Percentiles rank a stretch among this genome's conserved stretches.
Conservation (phyloP, 495 filamentous ascomycete genomes). For the Penicillium parvum region DNA sequence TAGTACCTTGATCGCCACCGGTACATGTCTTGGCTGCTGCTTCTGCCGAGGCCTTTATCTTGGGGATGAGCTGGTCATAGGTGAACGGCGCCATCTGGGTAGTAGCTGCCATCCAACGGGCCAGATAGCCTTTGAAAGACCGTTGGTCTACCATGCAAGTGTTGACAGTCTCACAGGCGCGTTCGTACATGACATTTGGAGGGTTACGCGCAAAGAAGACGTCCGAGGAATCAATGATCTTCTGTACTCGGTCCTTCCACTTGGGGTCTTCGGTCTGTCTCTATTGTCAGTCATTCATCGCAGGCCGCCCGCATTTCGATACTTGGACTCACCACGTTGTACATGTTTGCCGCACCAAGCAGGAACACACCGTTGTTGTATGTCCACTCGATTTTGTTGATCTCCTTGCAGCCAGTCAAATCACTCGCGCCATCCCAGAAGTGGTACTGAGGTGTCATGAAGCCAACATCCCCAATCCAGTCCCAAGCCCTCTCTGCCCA, state of each 20-base stretch:
- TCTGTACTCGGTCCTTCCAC: conserved; percentile 57
- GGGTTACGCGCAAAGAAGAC: conserved; percentile 46
- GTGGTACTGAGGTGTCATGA: conserved; percentile 57
- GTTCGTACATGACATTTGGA: conserved; percentile 59
- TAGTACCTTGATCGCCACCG: conserved; percentile 46
- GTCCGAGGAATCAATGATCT: conserved; percentile 54
- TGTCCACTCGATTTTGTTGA: conserved; percentile 37
- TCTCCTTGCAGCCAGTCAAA: conserved; percentile 35
- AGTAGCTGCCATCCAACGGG: conserved; percentile 72
- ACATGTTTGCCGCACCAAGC: conserved; percentile 39
- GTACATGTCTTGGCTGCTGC: conserved; percentile 70
- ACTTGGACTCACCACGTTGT: conserved; percentile 27
- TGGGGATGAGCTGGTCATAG: conserved; percentile 54
- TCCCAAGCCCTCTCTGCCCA: conserved; percentile 73
- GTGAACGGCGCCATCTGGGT: conserved; percentile 70
- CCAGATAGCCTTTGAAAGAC: conserved; percentile 82
- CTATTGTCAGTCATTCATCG: not conserved
- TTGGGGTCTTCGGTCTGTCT: conserved; percentile 32
- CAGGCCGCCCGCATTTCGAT: not conserved
- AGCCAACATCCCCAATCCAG: conserved; percentile 60
- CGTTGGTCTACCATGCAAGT: conserved; percentile 72
- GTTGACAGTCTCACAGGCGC: conserved; percentile 53
- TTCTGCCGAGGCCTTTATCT: conserved; percentile 59
- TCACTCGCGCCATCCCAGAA: conserved; percentile 64
- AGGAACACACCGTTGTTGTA: conserved; percentile 37